These are phyloP conservation scores for Mrakiaceae sp. DNA, from an alignment of 1,284 basidiomycete genomes.

Conservation along the genomic window DNA sequence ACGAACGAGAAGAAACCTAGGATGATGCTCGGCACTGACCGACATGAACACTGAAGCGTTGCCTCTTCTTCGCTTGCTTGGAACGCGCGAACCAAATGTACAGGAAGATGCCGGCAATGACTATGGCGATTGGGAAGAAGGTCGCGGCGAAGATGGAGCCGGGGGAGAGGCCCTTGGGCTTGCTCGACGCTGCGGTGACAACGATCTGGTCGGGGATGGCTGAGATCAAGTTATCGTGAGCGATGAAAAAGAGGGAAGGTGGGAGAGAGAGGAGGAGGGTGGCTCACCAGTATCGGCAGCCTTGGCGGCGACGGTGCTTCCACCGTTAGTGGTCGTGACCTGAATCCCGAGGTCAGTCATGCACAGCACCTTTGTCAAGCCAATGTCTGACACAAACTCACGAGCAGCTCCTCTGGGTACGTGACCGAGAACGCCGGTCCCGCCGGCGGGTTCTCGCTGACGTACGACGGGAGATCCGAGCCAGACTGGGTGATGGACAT, in stretches of 20 bases:
- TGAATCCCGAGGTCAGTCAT: no score
- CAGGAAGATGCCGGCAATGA: slow-evolving; percentile 2
- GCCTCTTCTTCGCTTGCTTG: slow-evolving; percentile 12
- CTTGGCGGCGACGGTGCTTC: slow-evolving; percentile 10
- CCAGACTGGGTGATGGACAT: slow-evolving; percentile 1
- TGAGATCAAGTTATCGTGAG: neutral
- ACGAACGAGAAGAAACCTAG: neutral
- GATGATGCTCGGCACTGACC: neutral
- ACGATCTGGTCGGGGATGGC: slow-evolving; percentile 4
- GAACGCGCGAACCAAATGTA: slow-evolving; percentile 4
- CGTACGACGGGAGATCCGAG: neutral
- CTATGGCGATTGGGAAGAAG: slow-evolving; percentile 12
- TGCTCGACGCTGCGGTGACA: neutral
- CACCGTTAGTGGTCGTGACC: neutral
- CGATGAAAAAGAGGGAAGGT: neutral
- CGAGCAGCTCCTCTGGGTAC: slow-evolving; percentile 3
- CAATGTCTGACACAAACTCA: no score
- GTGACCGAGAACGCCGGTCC: slow-evolving; percentile 8
- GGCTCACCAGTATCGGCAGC: slow-evolving; percentile 12
- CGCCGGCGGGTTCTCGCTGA: neutral
- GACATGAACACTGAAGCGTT: neutral
- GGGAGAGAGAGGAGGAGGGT: neutral
- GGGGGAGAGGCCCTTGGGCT: neutral
- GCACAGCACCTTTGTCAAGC: no score
- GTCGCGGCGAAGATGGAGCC: slow-evolving; percentile 13